phyloP scores from a whole-genome alignment of 2,329 filamentous ascomycete genomes.

The Cordyceps cateniannulata region DNA sequence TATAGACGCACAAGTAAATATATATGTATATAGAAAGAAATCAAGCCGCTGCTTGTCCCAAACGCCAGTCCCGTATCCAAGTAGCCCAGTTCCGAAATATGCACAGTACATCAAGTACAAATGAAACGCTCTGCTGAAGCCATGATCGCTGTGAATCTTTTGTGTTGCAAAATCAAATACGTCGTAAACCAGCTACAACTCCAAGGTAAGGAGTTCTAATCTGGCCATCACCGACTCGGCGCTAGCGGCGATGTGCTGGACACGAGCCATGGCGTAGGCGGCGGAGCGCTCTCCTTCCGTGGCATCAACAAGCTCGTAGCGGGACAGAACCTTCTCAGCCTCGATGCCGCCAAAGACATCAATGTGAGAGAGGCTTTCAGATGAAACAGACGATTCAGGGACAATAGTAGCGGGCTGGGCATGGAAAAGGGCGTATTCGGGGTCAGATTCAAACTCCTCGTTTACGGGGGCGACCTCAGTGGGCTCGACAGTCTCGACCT shows the following conservation, averaged over 20 bases:
- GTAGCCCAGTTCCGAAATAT: constrained; percentile 5
- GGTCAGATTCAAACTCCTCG: constrained; percentile 56
- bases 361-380: constrained; percentile 34
- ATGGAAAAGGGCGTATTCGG: constrained; percentile 55
- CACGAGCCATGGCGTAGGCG: constrained; percentile 39
- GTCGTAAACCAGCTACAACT: constrained; percentile 20
- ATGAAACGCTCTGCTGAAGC: constrained; percentile 11
- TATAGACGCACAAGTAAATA: not conserved
- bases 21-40: not conserved
- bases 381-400: constrained; percentile 30
- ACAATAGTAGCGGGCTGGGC: constrained; percentile 27
- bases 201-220: constrained; percentile 31
- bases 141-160: constrained; percentile 10
- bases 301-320: constrained; percentile 58
- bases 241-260: constrained; percentile 41
- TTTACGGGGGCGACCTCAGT: constrained; percentile 31
- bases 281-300: constrained; percentile 42
- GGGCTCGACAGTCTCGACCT: constrained; percentile 26
- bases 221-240: constrained; percentile 30
- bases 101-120: constrained; percentile 11
- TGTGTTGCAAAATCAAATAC: constrained; percentile 8
- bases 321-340: constrained; percentile 56
- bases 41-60: not conserved
- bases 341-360: constrained; percentile 49
- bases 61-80: constrained; percentile 11